Base-by-base conservation (phyloP, 148 eudicot genomes). In the Silene latifolia region DNA sequence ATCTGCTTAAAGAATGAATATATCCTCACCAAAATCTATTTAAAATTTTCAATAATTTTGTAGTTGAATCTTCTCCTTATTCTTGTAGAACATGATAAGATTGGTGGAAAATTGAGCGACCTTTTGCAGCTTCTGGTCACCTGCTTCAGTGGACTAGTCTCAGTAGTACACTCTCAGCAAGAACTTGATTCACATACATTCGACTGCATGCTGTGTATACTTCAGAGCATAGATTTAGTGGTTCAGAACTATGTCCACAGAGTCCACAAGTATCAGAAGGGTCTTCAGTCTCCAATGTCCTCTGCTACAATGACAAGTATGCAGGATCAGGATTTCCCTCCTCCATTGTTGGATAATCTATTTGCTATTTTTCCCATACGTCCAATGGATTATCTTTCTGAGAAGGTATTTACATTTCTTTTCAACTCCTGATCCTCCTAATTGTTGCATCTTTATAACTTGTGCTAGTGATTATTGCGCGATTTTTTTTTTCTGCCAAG, bases 131-230 rank as follows among this genome's bases (percentile, higher is more conserved):
- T 90, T 78, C 78, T 94, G 69, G 85, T 92, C 77, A 80, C 78
- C 75, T 86, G 96, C 80, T 89, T 88, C 76, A 84, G 85, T 66
- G 98, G 88, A 67, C 83, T 91, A 72, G 42, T 86, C 65, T 83
- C 86, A 17, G 80, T 56, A 84, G 75, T 82, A 63, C 83, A 85
- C 58, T 72, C 86, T 56, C 86, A 76, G 72, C 73, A 80, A 29
- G 81, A 46, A 25, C 85, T 91, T 54, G 98, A 94, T 83, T 78
- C 80, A 67, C 96, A 86, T 56, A 84, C 97, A 54, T 91, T 81
- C 80, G 97, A 92, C 64, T 91, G 97, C 83, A 78, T 94, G 91
- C 85, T 84, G 35, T 87, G 77, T 77, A 77, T 91, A 76, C 92
- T 94, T 80, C 88, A 91, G 80, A 85, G 97, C 77, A 73, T 92